A percentile compares a stretch with the other conserved stretches of the same genome.
Evolutionary conservation across 352 stramenopile species (phyloP).

Genomic region (Phytophthora sp.): DNA sequence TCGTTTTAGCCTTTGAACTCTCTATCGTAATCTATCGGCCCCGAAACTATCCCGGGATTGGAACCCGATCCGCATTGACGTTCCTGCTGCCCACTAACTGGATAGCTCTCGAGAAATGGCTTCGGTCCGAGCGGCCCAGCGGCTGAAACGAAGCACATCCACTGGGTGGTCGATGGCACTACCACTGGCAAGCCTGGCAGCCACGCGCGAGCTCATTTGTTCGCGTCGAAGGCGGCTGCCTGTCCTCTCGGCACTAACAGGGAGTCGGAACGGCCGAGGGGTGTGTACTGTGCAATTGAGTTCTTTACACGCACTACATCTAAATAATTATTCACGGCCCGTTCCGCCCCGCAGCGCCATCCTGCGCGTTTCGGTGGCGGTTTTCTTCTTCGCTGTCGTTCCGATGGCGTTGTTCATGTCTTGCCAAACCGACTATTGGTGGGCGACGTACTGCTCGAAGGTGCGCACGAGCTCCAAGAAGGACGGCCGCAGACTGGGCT

Average conservation of each 20-base stretch:
- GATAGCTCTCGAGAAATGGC: too few species aligned
- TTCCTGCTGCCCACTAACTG: too few species aligned
- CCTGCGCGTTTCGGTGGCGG: constrained; percentile 11
- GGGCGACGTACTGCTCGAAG: constrained; percentile 51
- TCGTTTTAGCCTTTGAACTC: too few species aligned
- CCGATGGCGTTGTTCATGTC: constrained; percentile 16
- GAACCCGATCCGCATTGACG: too few species aligned
- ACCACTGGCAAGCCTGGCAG: too few species aligned
- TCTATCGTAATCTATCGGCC: too few species aligned
- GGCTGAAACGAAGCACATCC: too few species aligned
- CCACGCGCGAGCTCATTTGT: background rate
- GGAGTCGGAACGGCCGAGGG: too few species aligned
- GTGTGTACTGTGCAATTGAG: constrained; percentile 1
- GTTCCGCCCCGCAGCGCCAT: constrained; percentile 2
- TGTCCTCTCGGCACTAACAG: background rate
- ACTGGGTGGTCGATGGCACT: too few species aligned
- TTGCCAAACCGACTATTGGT: constrained; percentile 14
- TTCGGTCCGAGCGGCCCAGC: too few species aligned
- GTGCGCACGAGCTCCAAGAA: constrained; percentile 69
- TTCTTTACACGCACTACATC: constrained; percentile 20
- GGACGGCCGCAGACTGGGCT: constrained; percentile 72
- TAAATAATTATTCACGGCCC: constrained; percentile 37
- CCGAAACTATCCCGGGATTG: too few species aligned
- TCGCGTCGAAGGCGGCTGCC: background rate
- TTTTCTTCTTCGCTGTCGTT: constrained; percentile 17